Evolutionary conservation across 345 rosid species (phyloP).

Genomic region (Eucalyptus cloeziana): DNA sequence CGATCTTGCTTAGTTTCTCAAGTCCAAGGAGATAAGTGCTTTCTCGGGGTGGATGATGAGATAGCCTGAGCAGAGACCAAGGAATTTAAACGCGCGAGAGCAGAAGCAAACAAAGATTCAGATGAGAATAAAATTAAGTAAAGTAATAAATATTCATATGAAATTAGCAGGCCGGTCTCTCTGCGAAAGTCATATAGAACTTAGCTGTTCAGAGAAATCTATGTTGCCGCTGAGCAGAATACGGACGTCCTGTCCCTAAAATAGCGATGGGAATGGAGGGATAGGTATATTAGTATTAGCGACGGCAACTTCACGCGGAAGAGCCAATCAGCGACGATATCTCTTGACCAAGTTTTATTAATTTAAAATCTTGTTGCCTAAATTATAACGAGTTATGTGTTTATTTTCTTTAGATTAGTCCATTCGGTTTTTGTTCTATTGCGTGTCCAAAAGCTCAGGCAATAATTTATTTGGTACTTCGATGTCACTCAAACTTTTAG

Average conservation of each 20-base stretch:
- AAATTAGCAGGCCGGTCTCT: background rate
- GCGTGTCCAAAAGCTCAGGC: background rate
- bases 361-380: background rate
- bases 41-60: background rate
- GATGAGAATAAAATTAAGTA: rapidly evolving
- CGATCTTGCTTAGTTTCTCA: background rate
- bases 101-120: background rate
- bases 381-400: background rate
- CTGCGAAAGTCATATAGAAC: background rate
- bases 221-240: background rate
- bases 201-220: background rate
- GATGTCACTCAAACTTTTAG: background rate
- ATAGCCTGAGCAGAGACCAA: background rate
- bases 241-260: background rate
- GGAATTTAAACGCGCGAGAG: background rate
- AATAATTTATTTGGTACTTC: background rate
- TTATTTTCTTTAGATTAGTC: background rate
- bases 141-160: background rate
- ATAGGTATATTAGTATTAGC: background rate
- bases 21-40: background rate
- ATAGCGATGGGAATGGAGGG: background rate
- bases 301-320: background rate
- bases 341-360: background rate
- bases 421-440: background rate
- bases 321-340: background rate